Base-by-base conservation (phyloP, 306 rosid species). In the Mimosa bimucronata region DNA sequence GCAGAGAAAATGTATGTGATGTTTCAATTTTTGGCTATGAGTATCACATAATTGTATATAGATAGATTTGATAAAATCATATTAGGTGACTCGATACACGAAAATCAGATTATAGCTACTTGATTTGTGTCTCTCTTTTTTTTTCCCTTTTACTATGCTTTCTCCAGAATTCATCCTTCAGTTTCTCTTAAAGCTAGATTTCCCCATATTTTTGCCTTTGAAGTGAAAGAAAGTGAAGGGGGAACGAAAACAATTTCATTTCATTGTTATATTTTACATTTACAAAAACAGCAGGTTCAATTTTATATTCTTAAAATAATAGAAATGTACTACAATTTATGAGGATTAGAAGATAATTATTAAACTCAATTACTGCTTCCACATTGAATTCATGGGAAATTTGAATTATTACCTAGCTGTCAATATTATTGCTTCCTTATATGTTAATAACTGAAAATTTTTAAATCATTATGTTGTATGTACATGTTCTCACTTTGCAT, bases 21-120 rank as follows among this genome's bases (percentile, higher is more conserved):
- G 21, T n/a, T 67, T 42, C 77, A 76, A 68, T 34, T 58, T 70
- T 81, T 58, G 48, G 52, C n/a, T 77, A 6, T 16, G 10, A 14
- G 65, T 26, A 60, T 52, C 69, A 40, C 37, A 7, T 31, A 75
- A 57, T 69, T 81, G 81, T 81, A 82, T 57, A 71, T 71, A 21
- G 45, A 81, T 23, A 77, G n/a, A n/a, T n/a, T n/a, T 57, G 66
- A 75, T 68, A 29, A 74, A 40, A 28, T 74, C 14, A 8, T 73
- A n/a, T 52, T 31, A 14, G 15, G 21, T 18, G 16, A 23, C 37
- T 18, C 46, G 55, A 40, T 78, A 67, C 29, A 67, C 1, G n/a
- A 57, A 23, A 73, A 61, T 70, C 38, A 76, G 58, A 68, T 30
- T 68, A 55, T 23, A 57, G 77, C 42, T 55, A 53, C 41, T 74